Evolutionary conservation across 2,329 filamentous ascomycete species (phyloP).

Genomic region (Trichoderma koningiopsis): DNA sequence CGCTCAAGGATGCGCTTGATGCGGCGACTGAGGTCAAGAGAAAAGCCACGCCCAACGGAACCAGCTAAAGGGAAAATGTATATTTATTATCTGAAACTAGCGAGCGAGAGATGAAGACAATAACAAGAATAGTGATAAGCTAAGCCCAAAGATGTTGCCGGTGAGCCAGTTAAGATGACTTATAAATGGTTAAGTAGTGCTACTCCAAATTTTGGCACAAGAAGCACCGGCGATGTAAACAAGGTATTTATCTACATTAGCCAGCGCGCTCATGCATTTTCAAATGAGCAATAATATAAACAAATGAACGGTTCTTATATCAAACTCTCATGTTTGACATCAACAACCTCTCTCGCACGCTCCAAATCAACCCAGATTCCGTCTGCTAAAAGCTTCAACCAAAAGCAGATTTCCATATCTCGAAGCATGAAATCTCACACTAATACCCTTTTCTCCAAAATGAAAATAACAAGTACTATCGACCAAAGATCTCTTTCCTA

Average conservation of each 20-base stretch:
- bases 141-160: neutral
- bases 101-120: neutral
- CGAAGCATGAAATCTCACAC: neutral
- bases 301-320: neutral
- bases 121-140: neutral
- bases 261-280: neutral
- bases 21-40: slow-evolving; percentile 27
- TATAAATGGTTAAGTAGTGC: neutral
- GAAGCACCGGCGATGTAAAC: neutral
- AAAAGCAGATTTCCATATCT: neutral
- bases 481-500: neutral
- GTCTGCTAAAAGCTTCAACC: neutral
- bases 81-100: neutral
- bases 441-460: neutral
- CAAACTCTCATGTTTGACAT: neutral
- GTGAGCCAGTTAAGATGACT: neutral
- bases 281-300: neutral
- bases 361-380: neutral
- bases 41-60: slow-evolving; percentile 1
- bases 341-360: neutral
- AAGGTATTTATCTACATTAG: neutral
- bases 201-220: neutral
- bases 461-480: neutral
- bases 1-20: slow-evolving; percentile 33
- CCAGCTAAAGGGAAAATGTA: neutral